Evolutionary conservation across 306 rosid genomes (phyloP).

Genomic region (Pachyrhizus erosus): DNA sequence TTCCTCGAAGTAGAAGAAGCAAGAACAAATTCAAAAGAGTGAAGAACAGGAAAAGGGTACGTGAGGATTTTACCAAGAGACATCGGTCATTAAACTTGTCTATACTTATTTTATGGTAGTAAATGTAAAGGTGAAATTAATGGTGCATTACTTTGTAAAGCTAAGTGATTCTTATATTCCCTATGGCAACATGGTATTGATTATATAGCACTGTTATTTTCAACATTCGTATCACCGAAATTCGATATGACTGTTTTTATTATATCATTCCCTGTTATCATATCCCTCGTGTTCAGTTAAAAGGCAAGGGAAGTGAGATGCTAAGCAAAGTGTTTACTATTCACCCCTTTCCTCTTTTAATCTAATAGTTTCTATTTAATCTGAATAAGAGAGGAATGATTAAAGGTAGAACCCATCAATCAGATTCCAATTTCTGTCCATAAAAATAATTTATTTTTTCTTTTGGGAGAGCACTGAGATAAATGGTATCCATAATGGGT

Average conservation of each 20-base stretch:
- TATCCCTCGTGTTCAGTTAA: conserved; percentile 48
- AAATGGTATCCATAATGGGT: conserved; percentile 64
- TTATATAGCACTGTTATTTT: conserved; percentile 53
- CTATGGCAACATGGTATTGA: conserved; percentile 47
- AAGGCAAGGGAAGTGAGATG: conserved; percentile 36
- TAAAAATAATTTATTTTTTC: conserved; percentile 48
- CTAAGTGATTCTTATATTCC: conserved; percentile 64
- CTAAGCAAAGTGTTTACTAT: conserved; percentile 41
- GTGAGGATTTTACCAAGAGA: conserved; percentile 40
- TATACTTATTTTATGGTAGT: conserved; percentile 38
- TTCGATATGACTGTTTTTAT: conserved; percentile 62
- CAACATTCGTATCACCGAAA: conserved; percentile 76
- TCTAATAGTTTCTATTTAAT: conserved; percentile 40
- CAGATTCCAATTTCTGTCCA: conserved; percentile 82
- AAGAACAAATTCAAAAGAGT: conserved; percentile 67
- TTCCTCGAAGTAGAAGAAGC: conserved; percentile 39
- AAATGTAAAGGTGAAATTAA: conserved; percentile 49
- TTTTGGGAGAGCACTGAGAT: conserved; percentile 71
- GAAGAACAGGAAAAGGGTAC: conserved; percentile 41
- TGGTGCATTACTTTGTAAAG: conserved; percentile 52
- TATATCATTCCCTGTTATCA: conserved; percentile 40
- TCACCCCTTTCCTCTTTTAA: conserved; percentile 24
- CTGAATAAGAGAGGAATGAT: conserved; percentile 58
- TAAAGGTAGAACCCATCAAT: conserved; percentile 80
- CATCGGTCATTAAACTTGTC: conserved; percentile 33